Evolutionary conservation across 768 basidiomycete genomes (phyloP).

Genomic region (Lentinula aciculospora): DNA sequence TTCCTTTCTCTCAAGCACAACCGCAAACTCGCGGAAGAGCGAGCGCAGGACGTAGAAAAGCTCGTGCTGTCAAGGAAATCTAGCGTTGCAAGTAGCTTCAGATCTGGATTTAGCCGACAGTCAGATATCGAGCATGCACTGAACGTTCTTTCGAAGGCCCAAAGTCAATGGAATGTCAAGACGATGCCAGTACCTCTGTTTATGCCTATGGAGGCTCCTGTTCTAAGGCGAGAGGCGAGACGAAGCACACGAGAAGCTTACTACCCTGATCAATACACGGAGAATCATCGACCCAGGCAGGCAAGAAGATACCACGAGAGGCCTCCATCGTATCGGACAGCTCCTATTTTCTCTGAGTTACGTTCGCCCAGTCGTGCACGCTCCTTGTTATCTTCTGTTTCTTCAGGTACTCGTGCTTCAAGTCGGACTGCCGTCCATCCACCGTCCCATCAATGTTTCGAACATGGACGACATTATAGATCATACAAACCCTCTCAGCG

Average conservation of each 20-base stretch:
- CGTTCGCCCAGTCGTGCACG: conserved; percentile 1
- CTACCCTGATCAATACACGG: neutral
- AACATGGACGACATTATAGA: neutral
- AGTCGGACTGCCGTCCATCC: neutral
- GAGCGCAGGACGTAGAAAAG: conserved; percentile 7
- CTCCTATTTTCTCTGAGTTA: neutral
- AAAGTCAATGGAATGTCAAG: conserved; percentile 3
- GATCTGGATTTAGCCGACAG: conserved; percentile 3
- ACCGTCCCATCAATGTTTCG: neutral
- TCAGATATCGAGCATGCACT: conserved; percentile 8
- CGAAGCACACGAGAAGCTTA: conserved; percentile 4
- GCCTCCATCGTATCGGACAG: neutral
- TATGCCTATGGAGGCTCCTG: conserved; percentile 4
- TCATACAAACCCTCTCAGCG: neutral
- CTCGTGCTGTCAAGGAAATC: neutral
- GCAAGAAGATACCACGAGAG: neutral
- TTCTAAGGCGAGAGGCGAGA: neutral
- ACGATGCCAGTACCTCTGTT: conserved; percentile 4
- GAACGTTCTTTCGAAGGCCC: neutral
- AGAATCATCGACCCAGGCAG: neutral
- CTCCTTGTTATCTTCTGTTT: neutral
- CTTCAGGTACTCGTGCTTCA: neutral
- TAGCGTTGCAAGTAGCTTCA: neutral
- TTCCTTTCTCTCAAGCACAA: conserved; percentile 22
- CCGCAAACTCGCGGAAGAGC: conserved; percentile 14